Evolutionary conservation across 2,329 filamentous ascomycete genomes (phyloP), one percentile per base, ranked within the genome.

Genomic region (Monosporascus sp.): DNA sequence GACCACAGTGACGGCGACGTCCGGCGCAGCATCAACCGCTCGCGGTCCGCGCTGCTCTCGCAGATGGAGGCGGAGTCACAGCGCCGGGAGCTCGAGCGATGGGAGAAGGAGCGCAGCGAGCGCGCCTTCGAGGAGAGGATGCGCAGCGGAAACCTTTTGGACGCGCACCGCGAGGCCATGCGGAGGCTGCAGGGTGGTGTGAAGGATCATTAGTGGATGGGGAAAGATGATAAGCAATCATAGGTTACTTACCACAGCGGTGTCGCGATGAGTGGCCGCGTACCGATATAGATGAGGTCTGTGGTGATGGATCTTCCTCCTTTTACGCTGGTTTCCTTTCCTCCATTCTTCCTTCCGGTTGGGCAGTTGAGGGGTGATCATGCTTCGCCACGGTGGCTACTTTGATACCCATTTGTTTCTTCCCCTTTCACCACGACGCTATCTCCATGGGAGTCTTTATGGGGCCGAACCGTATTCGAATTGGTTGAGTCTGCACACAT

Each of bases 81-180:
- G 63, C 77, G 78, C 49, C 77, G 78, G 50, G 81, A 86, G 65
- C 74, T 79, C 62, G 80, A 84, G 60, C 76, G 78, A 52, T 71
- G 75, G 43, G 81, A 80, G 48, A 80, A 79, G 58, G 78, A 83
- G 57, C 75, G 80, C 51, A 75, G 77, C 6, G 83, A 89, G 15
- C 80, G 80, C 48, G 78, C 78, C 38, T 84, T 90, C 62, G 87
- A 90, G 58, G 83, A 87, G 67, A 79, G 83, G 58, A 94, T 95
- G 88, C 79, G 89, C 51, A 84, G 82, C 17, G 85, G 86, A 0
- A 83, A 88, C 58, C 81, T 96, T 75, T 75, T 88, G 49, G 87
- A 89, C 46, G 79, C 85, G 22, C 92, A 97, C 68, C 80, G 87
- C 20, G 87, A 92, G 58, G 89, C 87, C 1, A 80, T 97, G 81